Base-by-base conservation (phyloP, 441 rosid genomes). In the Kokia cookei region DNA sequence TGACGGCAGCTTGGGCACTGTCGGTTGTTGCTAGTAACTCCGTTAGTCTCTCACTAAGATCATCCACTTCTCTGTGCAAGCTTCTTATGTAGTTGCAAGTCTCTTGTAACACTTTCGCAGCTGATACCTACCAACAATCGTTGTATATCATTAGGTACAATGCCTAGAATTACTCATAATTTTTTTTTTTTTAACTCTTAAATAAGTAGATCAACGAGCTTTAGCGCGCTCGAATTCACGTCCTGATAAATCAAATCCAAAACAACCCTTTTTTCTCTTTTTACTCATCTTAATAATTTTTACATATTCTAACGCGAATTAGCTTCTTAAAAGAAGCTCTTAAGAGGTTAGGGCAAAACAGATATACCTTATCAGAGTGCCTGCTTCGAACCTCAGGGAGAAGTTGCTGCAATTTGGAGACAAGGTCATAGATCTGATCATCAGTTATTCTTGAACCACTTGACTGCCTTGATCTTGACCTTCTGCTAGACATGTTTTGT, bases 361-460 rank as follows among this genome's bases (percentile, higher is more conserved):
- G 3, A 15, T 14, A 14, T 81, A 92, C 97, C 93, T 86, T 88
- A 75, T 84, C 91, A n/a, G 94, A 84, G 47, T 85, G 83, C 50
- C 85, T 80, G 61, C 80, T 87, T 13, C 88, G 84, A 81, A 91
- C 82, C 85, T 90, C 93, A 47, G 97, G 97, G 68, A 90, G 90
- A 80, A 93, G 92, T 55, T 88, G 94, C 75, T 93, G 98, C 76
- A 93, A 83, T 84, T 87, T 89, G 73, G 90, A 76, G 73, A 93
- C 94, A 65, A 93, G 97, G 83, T 93, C 97, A 78, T 85, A 82
- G 84, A 93, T 90, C 86, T 93, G 98, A 73, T 91, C 98, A 75
- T 93, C 97, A 5, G 83, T 82, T 82, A 93, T 89, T 79, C 91
- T 89, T 67, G 97, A 86, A 73, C 82, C 75, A 51, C 89, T 11